phyloP scores from a whole-genome alignment of 2,329 filamentous ascomycete species.

The Geosmithia flava region DNA sequence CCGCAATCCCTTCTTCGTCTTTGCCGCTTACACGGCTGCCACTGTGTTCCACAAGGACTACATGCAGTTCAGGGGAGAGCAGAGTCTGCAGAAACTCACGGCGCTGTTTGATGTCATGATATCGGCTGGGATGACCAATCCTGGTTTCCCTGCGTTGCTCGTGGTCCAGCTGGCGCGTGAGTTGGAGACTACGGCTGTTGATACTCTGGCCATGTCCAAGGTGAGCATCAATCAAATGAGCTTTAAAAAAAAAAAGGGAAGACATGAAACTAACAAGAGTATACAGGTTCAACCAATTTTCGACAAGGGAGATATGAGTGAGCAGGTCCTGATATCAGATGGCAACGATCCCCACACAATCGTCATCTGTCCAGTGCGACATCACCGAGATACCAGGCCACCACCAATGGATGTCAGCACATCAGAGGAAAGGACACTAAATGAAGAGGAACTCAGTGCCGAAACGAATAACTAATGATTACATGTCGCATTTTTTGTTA shows the following conservation, averaged over 20 bases:
- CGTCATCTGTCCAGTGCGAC: neutral
- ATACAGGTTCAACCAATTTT: neutral
- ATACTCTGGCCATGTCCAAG: constrained; percentile 11
- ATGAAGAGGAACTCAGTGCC: no score
- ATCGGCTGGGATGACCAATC: neutral
- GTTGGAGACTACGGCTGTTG: constrained; percentile 27
- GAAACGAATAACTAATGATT: neutral
- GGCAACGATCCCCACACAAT: neutral
- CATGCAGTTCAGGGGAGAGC: constrained; percentile 43
- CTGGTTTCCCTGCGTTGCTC: constrained; percentile 40
- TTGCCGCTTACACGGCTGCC: constrained; percentile 59
- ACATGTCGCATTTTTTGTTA: neutral
- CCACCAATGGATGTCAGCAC: neutral
- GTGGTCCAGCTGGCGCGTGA: constrained; percentile 58
- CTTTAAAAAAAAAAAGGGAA: neutral
- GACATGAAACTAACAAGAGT: neutral
- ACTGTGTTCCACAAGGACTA: constrained; percentile 61
- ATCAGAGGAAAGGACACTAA: no score
- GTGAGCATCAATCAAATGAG: constrained; percentile 2
- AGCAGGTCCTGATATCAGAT: neutral
- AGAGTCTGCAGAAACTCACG: constrained; percentile 40
- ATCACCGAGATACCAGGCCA: neutral
- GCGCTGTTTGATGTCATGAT: constrained; percentile 56
- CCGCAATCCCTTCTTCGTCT: constrained; percentile 60
- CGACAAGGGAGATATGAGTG: neutral